A percentile compares a stretch with the other conserved stretches of the same genome.
Evolutionary conservation across 371 early-diverging fungal genomes (phyloP).

Genomic region (Apophysomyces elegans): DNA sequence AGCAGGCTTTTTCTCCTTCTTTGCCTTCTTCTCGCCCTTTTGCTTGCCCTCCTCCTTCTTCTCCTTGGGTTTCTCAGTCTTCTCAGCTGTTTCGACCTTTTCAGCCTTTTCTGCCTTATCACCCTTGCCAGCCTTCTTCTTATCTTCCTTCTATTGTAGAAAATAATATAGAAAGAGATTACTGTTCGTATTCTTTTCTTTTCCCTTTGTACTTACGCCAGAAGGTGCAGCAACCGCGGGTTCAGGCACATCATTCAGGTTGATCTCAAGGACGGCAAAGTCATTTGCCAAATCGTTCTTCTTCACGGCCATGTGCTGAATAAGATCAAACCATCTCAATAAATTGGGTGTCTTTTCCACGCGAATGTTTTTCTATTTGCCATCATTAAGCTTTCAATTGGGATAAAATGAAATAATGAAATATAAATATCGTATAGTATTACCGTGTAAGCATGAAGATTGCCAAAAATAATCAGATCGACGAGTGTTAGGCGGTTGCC

Average conservation of each 20-base stretch:
- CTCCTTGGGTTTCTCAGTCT: slow-evolving; percentile 25
- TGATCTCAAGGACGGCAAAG: slow-evolving; percentile 59
- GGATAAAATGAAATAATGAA: no score
- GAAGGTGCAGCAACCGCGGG: slow-evolving; percentile 44
- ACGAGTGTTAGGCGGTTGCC: slow-evolving; percentile 68
- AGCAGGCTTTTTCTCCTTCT: slow-evolving; percentile 26
- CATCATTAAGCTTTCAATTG: no score
- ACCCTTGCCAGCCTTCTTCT: slow-evolving; percentile 34
- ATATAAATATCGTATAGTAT: neutral
- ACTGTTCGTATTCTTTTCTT: neutral
- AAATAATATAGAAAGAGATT: no score
- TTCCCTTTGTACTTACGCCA: slow-evolving; percentile 30
- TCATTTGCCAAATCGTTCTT: slow-evolving; percentile 51
- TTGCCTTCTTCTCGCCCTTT: slow-evolving; percentile 63
- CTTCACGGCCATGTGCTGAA: slow-evolving; percentile 66
- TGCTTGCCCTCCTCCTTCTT: slow-evolving; percentile 69
- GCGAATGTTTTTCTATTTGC: slow-evolving; percentile 44
- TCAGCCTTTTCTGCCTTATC: slow-evolving; percentile 30
- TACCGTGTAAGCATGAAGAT: slow-evolving; percentile 65
- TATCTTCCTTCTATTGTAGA: slow-evolving; percentile 37
- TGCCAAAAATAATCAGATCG: slow-evolving; percentile 74
- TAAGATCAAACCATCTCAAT: slow-evolving; percentile 79
- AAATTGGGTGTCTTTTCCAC: slow-evolving; percentile 56
- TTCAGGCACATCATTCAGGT: slow-evolving; percentile 59
- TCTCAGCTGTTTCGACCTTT: slow-evolving; percentile 26